Evolutionary conservation across 164 flowering plant genomes (phyloP), one percentile per base, ranked within the genome.

Genomic region (Tetracentron sinense): DNA sequence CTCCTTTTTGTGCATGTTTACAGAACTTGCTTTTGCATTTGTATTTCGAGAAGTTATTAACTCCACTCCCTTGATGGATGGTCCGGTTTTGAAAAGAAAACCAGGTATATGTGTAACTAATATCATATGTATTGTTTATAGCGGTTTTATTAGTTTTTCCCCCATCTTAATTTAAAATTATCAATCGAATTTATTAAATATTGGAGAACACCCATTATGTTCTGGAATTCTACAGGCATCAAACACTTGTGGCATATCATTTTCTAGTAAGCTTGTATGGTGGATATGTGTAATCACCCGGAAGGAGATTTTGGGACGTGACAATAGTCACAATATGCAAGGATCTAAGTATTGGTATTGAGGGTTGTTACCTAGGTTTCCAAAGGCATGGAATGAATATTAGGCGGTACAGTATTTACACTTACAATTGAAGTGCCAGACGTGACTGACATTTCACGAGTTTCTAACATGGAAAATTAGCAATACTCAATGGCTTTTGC

Each of bases 11-110:
- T 68, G 4, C 53, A 20, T 78, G 59, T 62, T 62, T 73, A 31
- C 88, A 94, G 99, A 88, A 25, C 53, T 58, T 64, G 86, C 97
- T 56, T 79, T 72, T 80, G 90, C 90, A 54, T 94, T 85, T 82
- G 99, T 94, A 26, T 94, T 73, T 75, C 81, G 96, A 53, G 99
- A 91, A 73, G 89, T 81, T 55, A 30, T 46, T 16, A 65, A 64
- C 22, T 72, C 76, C 12, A n/a, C 68, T 35, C 20, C 78, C 33
- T 30, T 57, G 29, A 21, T 60, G 19, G 80, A 79, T 69, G 78
- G 75, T 51, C 61, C 76, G 54, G 63, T 28, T 61, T 58, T 71
- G 35, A 90, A 94, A 84, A 81, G 97, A 72, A 94, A 94, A 85
- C 78, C 87, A 82, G 97, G 97, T 90, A 79, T 54, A 0, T 28